These are phyloP conservation scores for Arctium minus DNA, from an alignment of 129 eudicot genomes.

Conservation along the genomic window DNA sequence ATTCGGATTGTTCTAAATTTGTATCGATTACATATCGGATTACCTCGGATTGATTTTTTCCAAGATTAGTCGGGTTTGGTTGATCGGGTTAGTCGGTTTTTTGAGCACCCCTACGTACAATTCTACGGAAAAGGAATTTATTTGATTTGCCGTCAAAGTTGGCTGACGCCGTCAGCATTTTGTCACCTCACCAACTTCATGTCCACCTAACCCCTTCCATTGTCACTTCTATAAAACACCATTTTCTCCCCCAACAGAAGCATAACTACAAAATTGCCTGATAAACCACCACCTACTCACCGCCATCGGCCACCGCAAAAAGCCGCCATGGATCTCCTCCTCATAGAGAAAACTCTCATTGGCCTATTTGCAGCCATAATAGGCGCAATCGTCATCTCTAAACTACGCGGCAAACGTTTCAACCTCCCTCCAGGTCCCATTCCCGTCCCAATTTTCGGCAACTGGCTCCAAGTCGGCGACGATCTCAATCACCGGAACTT, in stretches of 20 bases:
- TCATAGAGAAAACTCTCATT: conserved; percentile 59
- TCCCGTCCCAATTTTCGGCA: conserved; percentile 82
- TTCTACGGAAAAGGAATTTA: neutral
- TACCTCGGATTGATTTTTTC: no score
- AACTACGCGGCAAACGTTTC: conserved; percentile 54
- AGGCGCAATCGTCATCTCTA: conserved; percentile 59
- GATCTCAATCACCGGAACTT: conserved; percentile 77
- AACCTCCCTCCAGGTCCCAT: conserved; percentile 89
- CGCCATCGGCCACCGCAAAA: neutral
- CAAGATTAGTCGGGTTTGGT: no score
- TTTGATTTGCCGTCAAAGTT: conserved; percentile 18
- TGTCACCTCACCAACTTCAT: conserved; percentile 22
- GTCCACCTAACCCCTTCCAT: conserved; percentile 22
- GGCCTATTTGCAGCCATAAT: conserved; percentile 55
- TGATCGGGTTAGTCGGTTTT: no score
- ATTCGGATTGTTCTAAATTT: no score
- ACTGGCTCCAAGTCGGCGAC: conserved; percentile 95
- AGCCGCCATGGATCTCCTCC: conserved; percentile 64
- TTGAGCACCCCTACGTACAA: no score
- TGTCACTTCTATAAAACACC: conserved; percentile 5
- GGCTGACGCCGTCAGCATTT: conserved; percentile 13
- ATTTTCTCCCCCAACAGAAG: neutral
- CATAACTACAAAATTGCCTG: neutral
- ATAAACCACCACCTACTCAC: neutral
- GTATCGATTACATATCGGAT: no score